Base-by-base conservation (phyloP, 2,329 filamentous ascomycete genomes). In the Nakataea oryzae region DNA sequence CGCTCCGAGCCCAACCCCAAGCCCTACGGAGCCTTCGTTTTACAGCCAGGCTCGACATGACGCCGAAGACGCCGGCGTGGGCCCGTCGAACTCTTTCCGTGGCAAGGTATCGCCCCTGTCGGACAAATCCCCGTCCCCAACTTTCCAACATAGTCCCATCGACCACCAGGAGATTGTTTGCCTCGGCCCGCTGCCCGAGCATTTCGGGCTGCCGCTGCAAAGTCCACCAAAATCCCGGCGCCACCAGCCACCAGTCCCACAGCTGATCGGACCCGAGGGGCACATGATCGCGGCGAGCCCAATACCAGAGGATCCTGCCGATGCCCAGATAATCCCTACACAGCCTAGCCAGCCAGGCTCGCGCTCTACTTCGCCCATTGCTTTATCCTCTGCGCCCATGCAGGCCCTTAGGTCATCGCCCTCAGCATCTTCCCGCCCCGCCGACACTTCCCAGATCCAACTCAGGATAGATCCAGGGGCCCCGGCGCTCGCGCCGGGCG, bases 111-210 rank as follows among this genome's bases (percentile, higher is more conserved):
- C 69, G 2, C 67, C 70, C 1, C 65, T 65, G 8, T 67, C 71
- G 14, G 27, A 29, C 69, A 28, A 34, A 63, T 67, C 62, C 58
- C 64, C 62, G 17, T 66, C 70, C 4, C 71, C 75, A 1, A 69
- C 70, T 12, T 71, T 76, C 55, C 81, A 83, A 62, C 74, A 77
- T 47, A 76, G 77, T 0, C 78, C 79, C 1, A 84, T 86, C 62
- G 79, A 83, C 64, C 74, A 81, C 1, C 75, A 76, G 3, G 77
- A 78, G 24, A 76, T 86, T 3, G 73, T 86, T 0, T 86, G 81
- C 62, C 73, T 85, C 0, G 84, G 84, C 0, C 78, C 79, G 7
- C 67, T 86, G 5, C 83, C 83, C 0, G 76, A 78, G 54, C 79
- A 80, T 61, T 67, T 83, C 3, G 72, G 71, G 56, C 65, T 79